phyloP scores from a whole-genome alignment of 768 basidiomycete species.

The Neoboletus subvelutipes region DNA sequence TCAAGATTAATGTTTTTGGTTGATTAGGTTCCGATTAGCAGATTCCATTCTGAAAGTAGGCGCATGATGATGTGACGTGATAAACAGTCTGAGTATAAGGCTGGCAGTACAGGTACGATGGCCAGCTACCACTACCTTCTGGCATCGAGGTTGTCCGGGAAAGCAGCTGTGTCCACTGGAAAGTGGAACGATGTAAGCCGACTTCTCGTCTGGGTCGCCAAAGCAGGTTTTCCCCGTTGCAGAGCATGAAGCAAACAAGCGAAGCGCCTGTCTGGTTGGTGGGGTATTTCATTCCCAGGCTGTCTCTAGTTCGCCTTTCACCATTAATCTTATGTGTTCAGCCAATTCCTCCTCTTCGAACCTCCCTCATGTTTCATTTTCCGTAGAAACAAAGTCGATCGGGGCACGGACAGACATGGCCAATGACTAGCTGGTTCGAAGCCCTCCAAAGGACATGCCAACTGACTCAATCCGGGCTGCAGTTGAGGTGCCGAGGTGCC shows the following conservation, averaged over 20 bases:
- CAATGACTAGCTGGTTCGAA: not conserved
- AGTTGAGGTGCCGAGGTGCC: not conserved
- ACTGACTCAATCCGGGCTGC: not conserved
- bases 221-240: not conserved
- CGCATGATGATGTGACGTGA: not conserved
- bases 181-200: not conserved
- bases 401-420: not conserved
- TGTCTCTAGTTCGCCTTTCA: not conserved
- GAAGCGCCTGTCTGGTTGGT: not conserved
- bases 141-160: not conserved
- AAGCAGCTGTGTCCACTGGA: conserved; percentile 1
- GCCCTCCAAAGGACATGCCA: conserved; percentile 2
- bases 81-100: no score
- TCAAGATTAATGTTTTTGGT: not conserved
- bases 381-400: not conserved
- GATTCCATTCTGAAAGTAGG: not conserved
- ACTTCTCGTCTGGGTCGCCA: not conserved
- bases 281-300: conserved; percentile 6
- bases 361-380: not conserved
- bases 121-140: not conserved
- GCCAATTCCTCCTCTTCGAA: not conserved
- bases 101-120: not conserved
- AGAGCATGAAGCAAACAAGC: not conserved
- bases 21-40: not conserved
- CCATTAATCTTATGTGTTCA: not conserved